Evolutionary conservation across 1,284 basidiomycete species (phyloP).

Genomic region (Pseudozyma flocculosa): DNA sequence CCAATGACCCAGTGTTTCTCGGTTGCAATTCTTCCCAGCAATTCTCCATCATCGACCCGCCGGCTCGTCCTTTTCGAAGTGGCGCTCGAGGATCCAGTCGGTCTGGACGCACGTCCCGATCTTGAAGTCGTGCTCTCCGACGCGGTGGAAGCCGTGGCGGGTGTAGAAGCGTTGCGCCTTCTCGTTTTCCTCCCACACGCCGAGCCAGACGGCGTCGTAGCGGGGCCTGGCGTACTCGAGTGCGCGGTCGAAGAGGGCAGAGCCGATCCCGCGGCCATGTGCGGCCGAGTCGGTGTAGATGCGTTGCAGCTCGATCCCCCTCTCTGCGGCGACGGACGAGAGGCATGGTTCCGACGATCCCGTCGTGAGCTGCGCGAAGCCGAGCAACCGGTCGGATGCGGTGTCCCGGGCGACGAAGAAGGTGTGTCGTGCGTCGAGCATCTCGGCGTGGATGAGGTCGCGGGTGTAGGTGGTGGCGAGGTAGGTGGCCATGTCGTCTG

Average conservation of each 20-base stretch:
- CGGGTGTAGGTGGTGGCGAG: constrained; percentile 18
- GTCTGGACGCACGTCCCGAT: constrained; percentile 23
- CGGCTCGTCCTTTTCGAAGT: constrained; percentile 1
- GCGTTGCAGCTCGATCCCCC: constrained; percentile 24
- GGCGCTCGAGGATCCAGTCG: constrained; percentile 22
- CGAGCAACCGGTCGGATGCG: constrained; percentile 8
- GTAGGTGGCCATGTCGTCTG: constrained; percentile 21
- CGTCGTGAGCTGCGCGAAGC: constrained; percentile 18
- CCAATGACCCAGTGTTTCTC: too few species aligned
- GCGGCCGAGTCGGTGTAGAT: constrained; percentile 24
- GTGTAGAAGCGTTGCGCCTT: constrained; percentile 25
- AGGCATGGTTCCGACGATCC: constrained; percentile 20
- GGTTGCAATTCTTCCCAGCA: too few species aligned
- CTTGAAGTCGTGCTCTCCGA: constrained; percentile 17
- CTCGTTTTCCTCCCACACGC: constrained; percentile 23
- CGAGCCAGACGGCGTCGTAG: constrained; percentile 23
- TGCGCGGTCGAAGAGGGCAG: constrained; percentile 8
- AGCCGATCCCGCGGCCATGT: constrained; percentile 21
- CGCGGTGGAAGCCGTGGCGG: constrained; percentile 10
- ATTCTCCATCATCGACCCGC: too few species aligned
- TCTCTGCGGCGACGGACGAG: constrained; percentile 6
- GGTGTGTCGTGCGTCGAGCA: constrained; percentile 5
- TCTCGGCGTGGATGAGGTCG: constrained; percentile 8
- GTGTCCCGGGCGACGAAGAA: constrained; percentile 15
- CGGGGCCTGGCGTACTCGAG: constrained; percentile 7